Conservation (phyloP, 768 basidiomycete genomes). For the Tulasnella sp. region DNA sequence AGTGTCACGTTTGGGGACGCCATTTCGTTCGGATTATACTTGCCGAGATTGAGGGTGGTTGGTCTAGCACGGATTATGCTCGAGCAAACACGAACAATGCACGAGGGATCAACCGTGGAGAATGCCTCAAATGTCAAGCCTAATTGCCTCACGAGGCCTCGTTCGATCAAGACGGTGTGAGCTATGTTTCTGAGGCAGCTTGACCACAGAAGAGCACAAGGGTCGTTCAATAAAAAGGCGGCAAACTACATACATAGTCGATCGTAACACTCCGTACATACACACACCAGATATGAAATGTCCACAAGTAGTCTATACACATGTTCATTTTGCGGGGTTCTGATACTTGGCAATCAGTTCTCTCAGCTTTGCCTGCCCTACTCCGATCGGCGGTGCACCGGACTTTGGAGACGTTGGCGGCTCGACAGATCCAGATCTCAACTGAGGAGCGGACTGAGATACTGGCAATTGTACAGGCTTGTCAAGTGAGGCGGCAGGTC, state of each 20-base stretch:
- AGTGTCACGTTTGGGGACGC: conserved; percentile 54
- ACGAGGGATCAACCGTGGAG: not conserved
- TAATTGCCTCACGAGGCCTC: not conserved
- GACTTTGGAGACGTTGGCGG: not conserved
- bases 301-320: not conserved
- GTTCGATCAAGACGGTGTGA: not conserved
- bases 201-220: not conserved
- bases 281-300: not conserved
- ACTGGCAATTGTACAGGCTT: not conserved
- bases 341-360: conserved; percentile 28
- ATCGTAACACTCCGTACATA: not conserved
- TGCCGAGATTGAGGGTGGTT: not conserved
- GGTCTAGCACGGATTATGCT: not conserved
- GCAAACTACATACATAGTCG: not conserved
- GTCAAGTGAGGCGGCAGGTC: not conserved
- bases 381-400: conserved; percentile 17
- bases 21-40: not conserved
- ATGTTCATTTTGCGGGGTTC: conserved; percentile 11
- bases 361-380: conserved; percentile 25
- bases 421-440: not conserved
- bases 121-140: not conserved
- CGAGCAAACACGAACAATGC: conserved; percentile 7
- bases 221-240: not conserved
- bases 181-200: not conserved
- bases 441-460: conserved; percentile 18